Evolutionary conservation across 306 rosid genomes (phyloP).

Genomic region (Cicer judaicum): DNA sequence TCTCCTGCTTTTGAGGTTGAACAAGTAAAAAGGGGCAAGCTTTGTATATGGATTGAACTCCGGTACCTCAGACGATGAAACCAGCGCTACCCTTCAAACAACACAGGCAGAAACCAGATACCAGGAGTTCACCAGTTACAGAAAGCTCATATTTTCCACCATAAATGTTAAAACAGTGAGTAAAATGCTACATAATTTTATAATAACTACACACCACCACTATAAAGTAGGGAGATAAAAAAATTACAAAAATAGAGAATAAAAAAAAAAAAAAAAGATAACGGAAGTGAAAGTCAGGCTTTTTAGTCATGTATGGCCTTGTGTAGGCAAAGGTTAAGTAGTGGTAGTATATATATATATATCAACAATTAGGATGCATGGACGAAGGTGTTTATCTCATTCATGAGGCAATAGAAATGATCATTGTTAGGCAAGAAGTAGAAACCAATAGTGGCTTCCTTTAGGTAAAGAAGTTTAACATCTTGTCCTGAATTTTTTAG

Average conservation of each 20-base stretch:
- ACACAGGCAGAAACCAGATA: constrained; percentile 30
- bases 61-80: constrained; percentile 49
- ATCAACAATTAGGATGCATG: constrained; percentile 67
- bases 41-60: constrained; percentile 50
- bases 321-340: constrained; percentile 58
- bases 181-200: constrained; percentile 57
- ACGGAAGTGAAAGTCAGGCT: constrained; percentile 64
- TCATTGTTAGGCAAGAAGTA: constrained; percentile 91
- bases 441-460: constrained; percentile 90
- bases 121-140: constrained; percentile 37
- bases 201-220: constrained; percentile 68
- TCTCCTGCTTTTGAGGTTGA: constrained; percentile 46
- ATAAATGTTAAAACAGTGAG: constrained; percentile 53
- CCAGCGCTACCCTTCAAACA: constrained; percentile 39
- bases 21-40: constrained; percentile 50
- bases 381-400: constrained; percentile 71
- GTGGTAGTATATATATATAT: constrained; percentile 52
- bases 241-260: constrained; percentile 28
- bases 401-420: constrained; percentile 76
- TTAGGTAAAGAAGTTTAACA: constrained; percentile 67
- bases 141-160: constrained; percentile 56
- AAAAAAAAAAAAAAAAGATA: constrained; percentile 4
- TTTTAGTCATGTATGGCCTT: constrained; percentile 66
- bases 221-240: constrained; percentile 42
- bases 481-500: constrained; percentile 61